phyloP scores from a whole-genome alignment of 1,284 basidiomycete genomes.

The Ceratobasidium sp. region DNA sequence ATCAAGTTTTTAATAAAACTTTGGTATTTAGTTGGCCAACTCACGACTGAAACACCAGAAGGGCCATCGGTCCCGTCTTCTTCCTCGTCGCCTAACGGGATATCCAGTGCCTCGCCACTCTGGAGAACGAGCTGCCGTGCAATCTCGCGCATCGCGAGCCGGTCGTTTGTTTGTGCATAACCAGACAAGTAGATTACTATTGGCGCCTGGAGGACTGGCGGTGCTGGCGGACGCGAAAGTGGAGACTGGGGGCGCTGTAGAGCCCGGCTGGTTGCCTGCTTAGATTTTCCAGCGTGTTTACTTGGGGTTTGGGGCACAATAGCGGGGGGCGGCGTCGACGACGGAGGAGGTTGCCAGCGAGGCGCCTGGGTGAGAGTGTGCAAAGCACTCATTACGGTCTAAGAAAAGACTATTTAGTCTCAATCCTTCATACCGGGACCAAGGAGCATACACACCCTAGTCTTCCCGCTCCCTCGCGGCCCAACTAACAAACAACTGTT shows the following conservation, averaged over 20 bases:
- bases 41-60: constrained; percentile 30
- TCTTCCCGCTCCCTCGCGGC: constrained; percentile 85
- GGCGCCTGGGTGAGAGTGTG: constrained; percentile 21
- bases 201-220: constrained; percentile 51
- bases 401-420: background rate
- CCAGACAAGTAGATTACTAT: constrained; percentile 88
- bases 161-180: constrained; percentile 83
- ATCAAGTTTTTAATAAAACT: background rate
- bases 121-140: constrained; percentile 81
- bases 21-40: constrained; percentile 7
- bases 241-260: constrained; percentile 50
- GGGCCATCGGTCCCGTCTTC: constrained; percentile 55
- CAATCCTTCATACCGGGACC: background rate
- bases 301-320: constrained; percentile 17
- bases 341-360: constrained; percentile 8
- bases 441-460: constrained; percentile 65
- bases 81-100: constrained; percentile 52
- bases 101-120: constrained; percentile 62
- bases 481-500: constrained; percentile 90
- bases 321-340: constrained; percentile 30
- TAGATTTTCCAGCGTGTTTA: constrained; percentile 19
- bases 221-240: constrained; percentile 52
- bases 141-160: constrained; percentile 92
- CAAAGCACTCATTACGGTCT: constrained; percentile 35
- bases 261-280: constrained; percentile 12